phyloP scores from a whole-genome alignment of 176 grass and related monocot genomes.

The Zea mays region DNA sequence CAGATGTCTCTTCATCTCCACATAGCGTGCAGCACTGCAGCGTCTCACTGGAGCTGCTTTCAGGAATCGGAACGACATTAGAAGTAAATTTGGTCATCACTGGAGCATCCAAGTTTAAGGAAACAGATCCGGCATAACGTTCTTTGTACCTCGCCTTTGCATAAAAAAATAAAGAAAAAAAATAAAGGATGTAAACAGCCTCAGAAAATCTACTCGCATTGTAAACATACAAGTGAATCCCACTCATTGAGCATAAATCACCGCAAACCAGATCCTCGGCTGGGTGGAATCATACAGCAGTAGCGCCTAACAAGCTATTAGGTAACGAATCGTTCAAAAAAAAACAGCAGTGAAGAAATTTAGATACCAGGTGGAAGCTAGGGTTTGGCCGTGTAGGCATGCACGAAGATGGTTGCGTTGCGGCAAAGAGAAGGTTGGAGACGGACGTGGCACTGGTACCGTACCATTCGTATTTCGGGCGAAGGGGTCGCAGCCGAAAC shows the following conservation, averaged over 20 bases:
- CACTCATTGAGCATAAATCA: background rate
- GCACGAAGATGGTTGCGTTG: background rate
- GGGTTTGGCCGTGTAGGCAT: slow-evolving; percentile 2
- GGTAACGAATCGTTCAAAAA: background rate
- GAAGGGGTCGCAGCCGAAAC: background rate
- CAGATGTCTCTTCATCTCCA: slow-evolving; percentile 47
- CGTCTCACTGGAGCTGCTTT: slow-evolving; percentile 25
- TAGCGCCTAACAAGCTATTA: background rate
- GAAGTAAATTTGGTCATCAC: slow-evolving; percentile 33
- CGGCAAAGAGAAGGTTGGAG: background rate
- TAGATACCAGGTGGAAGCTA: background rate
- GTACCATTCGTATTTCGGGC: slow-evolving; percentile 40
- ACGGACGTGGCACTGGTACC: too few species aligned
- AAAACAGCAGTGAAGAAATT: background rate
- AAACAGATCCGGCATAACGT: background rate
- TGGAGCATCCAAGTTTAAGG: slow-evolving; percentile 4
- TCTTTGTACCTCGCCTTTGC: background rate
- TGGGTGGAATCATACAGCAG: background rate
- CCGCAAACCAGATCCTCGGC: background rate
- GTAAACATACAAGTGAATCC: background rate
- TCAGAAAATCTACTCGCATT: background rate
- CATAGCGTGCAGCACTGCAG: slow-evolving; percentile 32
- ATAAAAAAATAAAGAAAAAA: too few species aligned
- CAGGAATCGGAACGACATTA: slow-evolving; percentile 50
- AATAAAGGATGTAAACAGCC: background rate